Evolutionary conservation across 2,329 filamentous ascomycete species (phyloP), one percentile per base, ranked within the genome.

Genomic region (Arthrocladium fulminans): DNA sequence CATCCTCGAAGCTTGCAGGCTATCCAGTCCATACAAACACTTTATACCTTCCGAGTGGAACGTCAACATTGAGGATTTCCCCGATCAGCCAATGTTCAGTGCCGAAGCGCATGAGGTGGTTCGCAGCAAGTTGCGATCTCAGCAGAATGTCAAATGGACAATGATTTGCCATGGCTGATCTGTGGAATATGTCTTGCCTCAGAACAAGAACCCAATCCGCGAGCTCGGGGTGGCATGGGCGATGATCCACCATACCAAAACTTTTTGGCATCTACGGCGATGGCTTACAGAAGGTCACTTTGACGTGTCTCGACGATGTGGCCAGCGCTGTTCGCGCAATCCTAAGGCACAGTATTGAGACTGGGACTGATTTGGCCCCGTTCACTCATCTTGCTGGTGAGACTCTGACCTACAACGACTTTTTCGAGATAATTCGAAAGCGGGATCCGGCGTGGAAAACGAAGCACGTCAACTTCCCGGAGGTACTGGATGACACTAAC

Each of bases 381-480:
- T 39, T 17, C 37, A 39, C 37, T 12, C 22, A 17, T 39, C 5
- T 39, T 22, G 15, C 37, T 4, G 37, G 37, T 4, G 37, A 20
- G 10, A 13, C 15, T 4, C 8, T 39, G n/a, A 3, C 37, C n/a
- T 39, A 19, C n/a, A 39, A 39, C 37, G 49, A 53, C 19, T 29
- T 53, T 12, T 53, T 48, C 24, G 51, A 22, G 10, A 43, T 48
- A 12, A 22, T 53, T 15, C 45, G 49, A 32, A 39, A 24, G 30
- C 17, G 44, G 44, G 51, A 53, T 45, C 44, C 44, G 3, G 47
- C 13, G 3, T 52, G 50, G 50, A n/a, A n/a, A n/a, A n/a, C n/a
- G n/a, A n/a, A n/a, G n/a, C n/a, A n/a, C n/a, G n/a, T n/a, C n/a
- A n/a, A n/a, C n/a, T n/a, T n/a, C n/a, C n/a, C n/a, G n/a, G n/a